Percentiles rank a stretch among this genome's conserved stretches.
phyloP scores from a whole-genome alignment of 1,284 basidiomycete species.

The Ceratobasidium papillatum region DNA sequence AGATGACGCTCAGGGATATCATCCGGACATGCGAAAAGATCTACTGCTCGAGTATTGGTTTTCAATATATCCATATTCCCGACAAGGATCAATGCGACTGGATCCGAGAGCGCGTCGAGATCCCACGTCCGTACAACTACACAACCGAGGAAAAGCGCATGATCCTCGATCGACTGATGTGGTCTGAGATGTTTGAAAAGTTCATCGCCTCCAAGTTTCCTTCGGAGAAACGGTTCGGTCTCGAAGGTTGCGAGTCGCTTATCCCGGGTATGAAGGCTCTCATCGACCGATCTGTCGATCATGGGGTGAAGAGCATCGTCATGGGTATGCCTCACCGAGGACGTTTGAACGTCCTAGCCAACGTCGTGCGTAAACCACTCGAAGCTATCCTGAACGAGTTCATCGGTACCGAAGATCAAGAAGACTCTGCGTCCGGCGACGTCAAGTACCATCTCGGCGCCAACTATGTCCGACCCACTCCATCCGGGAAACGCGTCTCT shows the following conservation, averaged over 20 bases:
- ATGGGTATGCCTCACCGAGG: conserved; percentile 99
- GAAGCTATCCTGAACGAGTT: conserved; percentile 99
- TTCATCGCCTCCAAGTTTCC: conserved; percentile 99
- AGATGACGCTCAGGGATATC: conserved; percentile 92
- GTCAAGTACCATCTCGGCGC: conserved; percentile 99
- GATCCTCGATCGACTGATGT: conserved; percentile 98
- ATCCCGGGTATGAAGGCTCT: conserved; percentile 99
- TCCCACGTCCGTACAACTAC: conserved; percentile 98
- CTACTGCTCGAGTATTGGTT: conserved; percentile 95
- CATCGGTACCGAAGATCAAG: conserved; percentile 70
- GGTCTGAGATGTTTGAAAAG: conserved; percentile 99
- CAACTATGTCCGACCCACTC: conserved; percentile 98
- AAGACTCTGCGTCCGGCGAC: conserved; percentile 89
- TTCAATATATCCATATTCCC: conserved; percentile 98
- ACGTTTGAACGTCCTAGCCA: conserved; percentile 95
- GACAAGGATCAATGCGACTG: conserved; percentile 99
- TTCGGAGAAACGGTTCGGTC: conserved; percentile 99
- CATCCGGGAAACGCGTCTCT: conserved; percentile 96
- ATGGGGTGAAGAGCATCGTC: conserved; percentile 94
- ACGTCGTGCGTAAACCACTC: conserved; percentile 98
- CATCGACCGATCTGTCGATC: conserved; percentile 97
- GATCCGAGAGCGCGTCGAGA: conserved; percentile 97
- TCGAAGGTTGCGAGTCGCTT: conserved; percentile 97
- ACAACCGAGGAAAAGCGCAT: conserved; percentile 98
- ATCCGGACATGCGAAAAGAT: conserved; percentile 92